Base-by-base conservation (phyloP, 805 yeast genomes). In the Yarrowia osloensis region DNA sequence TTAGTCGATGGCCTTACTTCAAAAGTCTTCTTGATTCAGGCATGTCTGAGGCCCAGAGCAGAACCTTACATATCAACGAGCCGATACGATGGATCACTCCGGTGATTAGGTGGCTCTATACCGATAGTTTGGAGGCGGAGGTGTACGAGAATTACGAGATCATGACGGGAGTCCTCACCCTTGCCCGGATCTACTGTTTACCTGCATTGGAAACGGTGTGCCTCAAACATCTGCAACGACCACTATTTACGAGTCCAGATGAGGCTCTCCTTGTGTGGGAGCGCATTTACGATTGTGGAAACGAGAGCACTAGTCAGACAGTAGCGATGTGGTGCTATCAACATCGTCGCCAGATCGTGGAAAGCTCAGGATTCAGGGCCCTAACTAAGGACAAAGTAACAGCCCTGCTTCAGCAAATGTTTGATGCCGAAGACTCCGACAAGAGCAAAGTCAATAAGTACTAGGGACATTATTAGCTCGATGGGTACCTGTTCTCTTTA, bases 231-330 rank as follows among this genome's bases (percentile, higher is more conserved):
- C 61, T 54, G 4, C 42, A 37, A 11, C 13, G 42, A 9, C 61
- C 61, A 1, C 22, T 50, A 4, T 54, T 54, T 11, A 17, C 42
- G 3, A 28, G 4, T 29, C 42, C 61, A 2, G 61, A 54, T 11
- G 61, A 54, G 44, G 61, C 61, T 1, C 22, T 54, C 8, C 13
- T 54, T 31, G 61, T 54, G 9, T 54, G 61, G 61, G 61, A 54
- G n/a, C 44, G 61, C 2, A 37, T 37, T 11, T 37, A 24, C 44
- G 61, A 54, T 28, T 54, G 44, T 37, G 61, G 33, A 21, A 35
- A n/a, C 4, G 44, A 24, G 11, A n/a, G 33, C 6, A 29, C 44
- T 1, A 24, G 61, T 12, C 44, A 35, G 22, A 33, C 44, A 0
- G 61, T 54, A 0, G 61, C 61, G 3, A n/a, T 24, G 17, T 54